Conservation (phyloP, 2,329 filamentous ascomycete genomes). For the Phialophora macrospora region DNA sequence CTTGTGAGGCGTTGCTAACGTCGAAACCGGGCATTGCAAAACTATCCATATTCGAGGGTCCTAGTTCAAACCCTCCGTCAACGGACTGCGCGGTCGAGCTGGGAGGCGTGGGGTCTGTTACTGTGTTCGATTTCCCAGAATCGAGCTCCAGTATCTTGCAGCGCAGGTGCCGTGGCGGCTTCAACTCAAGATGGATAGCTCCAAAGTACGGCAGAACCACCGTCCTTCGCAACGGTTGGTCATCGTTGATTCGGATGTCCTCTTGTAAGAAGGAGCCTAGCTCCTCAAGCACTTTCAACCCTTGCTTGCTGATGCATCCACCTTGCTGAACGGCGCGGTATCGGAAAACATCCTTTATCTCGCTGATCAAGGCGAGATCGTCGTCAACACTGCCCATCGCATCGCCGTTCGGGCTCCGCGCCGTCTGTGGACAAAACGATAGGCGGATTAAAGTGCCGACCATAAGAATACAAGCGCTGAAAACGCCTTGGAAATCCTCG, state of each 20-base stretch:
- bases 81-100: slow-evolving; percentile 6
- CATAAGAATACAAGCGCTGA: slow-evolving; percentile 35
- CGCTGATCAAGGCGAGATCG: slow-evolving; percentile 34
- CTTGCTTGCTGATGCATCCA: slow-evolving; percentile 36
- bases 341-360: slow-evolving; percentile 38
- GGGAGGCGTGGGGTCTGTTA: slow-evolving; percentile 4
- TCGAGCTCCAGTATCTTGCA: not conserved
- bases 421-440: slow-evolving; percentile 14
- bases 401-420: not conserved
- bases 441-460: slow-evolving; percentile 32
- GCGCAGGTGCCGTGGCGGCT: slow-evolving; percentile 18
- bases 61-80: slow-evolving; percentile 8
- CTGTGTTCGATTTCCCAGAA: not conserved
- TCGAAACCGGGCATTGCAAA: not conserved
- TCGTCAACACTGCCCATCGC: slow-evolving; percentile 20
- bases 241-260: slow-evolving; percentile 8
- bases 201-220: slow-evolving; percentile 38
- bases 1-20: not conserved
- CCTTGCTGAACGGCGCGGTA: slow-evolving; percentile 34
- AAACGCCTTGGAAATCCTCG: slow-evolving; percentile 37
- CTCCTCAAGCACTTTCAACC: slow-evolving; percentile 33
- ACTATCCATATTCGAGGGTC: not conserved
- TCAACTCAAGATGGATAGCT: slow-evolving; percentile 34
- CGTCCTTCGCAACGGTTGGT: slow-evolving; percentile 23
- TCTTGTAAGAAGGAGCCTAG: slow-evolving; percentile 34